These are phyloP conservation scores for Syncephalastrum contaminatum DNA, from an alignment of 371 early-diverging fungal genomes.

Conservation along the genomic window DNA sequence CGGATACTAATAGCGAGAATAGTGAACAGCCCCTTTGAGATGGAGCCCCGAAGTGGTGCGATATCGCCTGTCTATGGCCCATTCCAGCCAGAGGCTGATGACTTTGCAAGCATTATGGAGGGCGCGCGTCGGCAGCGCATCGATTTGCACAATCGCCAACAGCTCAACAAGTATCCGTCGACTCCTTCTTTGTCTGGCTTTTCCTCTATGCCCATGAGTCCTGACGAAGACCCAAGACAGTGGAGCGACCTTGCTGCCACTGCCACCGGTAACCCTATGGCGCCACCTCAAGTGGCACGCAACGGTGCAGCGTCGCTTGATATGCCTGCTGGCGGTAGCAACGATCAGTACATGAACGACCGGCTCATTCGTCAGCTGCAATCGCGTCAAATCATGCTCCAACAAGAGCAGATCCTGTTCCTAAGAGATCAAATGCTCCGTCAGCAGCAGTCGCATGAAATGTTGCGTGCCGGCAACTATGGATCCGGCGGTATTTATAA, in stretches of 20 bases:
- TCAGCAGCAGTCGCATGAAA: constrained; percentile 22
- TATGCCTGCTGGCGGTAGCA: constrained; percentile 3
- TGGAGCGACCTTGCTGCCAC: background rate
- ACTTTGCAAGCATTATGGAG: constrained; percentile 8
- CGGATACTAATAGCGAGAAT: background rate
- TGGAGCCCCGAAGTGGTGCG: constrained; percentile 10
- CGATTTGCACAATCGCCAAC: constrained; percentile 12
- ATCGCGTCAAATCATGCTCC: constrained; percentile 38
- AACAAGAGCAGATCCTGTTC: constrained; percentile 42
- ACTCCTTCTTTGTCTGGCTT: constrained; percentile 13
- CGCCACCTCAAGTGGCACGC: too few species aligned
- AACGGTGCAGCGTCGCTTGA: constrained; percentile 3
- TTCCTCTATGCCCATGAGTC: constrained; percentile 9
- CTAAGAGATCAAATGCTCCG: constrained; percentile 43
- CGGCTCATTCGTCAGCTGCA: constrained; percentile 37
- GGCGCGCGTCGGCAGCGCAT: constrained; percentile 1
- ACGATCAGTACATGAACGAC: constrained; percentile 22
- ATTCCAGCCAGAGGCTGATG: constrained; percentile 15
- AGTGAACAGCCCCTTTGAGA: constrained; percentile 16
- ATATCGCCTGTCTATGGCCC: constrained; percentile 11
- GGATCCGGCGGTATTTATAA: too few species aligned
- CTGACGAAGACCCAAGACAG: constrained; percentile 6
- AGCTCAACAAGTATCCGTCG: constrained; percentile 17
- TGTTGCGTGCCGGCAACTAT: background rate
- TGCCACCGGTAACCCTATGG: too few species aligned